These are phyloP conservation scores for Tremella mesenterica DNA, from an alignment of 768 basidiomycete genomes.

Conservation along the genomic window DNA sequence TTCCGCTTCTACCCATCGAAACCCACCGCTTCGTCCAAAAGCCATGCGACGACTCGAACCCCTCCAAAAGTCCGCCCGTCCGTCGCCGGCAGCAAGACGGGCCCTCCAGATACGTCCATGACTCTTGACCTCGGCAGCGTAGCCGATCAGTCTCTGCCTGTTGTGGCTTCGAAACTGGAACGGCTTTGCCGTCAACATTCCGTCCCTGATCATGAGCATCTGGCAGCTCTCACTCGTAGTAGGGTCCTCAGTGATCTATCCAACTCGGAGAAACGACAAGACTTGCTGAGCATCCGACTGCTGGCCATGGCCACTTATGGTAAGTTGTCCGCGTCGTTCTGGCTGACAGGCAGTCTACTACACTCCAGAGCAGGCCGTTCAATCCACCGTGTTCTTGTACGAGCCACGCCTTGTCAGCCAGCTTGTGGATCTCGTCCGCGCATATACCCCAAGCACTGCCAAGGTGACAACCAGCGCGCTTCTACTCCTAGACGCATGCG, in stretches of 20 bases:
- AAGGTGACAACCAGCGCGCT: slow-evolving; percentile 75
- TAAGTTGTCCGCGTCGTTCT: slow-evolving; percentile 14
- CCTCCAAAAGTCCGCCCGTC: slow-evolving; percentile 2
- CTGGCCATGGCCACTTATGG: slow-evolving; percentile 78
- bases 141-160: background rate
- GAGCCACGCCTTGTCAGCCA: slow-evolving; percentile 87
- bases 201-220: slow-evolving; percentile 73
- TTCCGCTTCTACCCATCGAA: slow-evolving; percentile 8
- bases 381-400: slow-evolving; percentile 72
- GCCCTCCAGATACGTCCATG: slow-evolving; percentile 32
- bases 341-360: slow-evolving; percentile 53
- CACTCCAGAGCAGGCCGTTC: slow-evolving; percentile 66
- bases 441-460: slow-evolving; percentile 59
- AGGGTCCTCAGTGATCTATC: slow-evolving; percentile 60
- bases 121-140: slow-evolving; percentile 49
- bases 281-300: slow-evolving; percentile 70
- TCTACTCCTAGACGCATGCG: slow-evolving; percentile 80
- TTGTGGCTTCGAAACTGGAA: slow-evolving; percentile 49
- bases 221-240: slow-evolving; percentile 68
- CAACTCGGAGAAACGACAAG: slow-evolving; percentile 55
- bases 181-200: slow-evolving; percentile 60
- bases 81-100: background rate
- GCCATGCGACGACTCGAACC: slow-evolving; percentile 1
- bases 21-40: slow-evolving; percentile 4
- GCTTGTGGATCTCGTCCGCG: slow-evolving; percentile 71